These are phyloP conservation scores for Metschnikowia hibisci DNA, from an alignment of 805 yeast species.

Conservation along the genomic window DNA sequence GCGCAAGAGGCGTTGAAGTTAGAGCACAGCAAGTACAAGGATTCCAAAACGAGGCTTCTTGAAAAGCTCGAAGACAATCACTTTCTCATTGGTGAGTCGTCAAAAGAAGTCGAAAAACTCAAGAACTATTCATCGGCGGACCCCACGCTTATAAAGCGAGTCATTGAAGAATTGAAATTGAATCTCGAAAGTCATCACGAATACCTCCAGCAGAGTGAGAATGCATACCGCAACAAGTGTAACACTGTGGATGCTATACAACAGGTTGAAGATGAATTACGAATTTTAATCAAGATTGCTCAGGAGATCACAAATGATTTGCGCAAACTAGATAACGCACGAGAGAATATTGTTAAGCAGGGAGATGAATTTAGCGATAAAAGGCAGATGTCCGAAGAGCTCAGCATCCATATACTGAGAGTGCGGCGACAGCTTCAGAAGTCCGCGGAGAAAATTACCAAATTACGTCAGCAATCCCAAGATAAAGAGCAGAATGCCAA, in stretches of 20 bases:
- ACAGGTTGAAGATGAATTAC: constrained; percentile 35
- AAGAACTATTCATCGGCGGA: constrained; percentile 59
- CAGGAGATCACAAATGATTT: constrained; percentile 50
- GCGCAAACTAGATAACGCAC: constrained; percentile 39
- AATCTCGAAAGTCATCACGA: constrained; percentile 38
- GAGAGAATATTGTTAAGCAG: constrained; percentile 25
- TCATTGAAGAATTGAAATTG: constrained; percentile 49
- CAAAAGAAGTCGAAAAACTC: constrained; percentile 56
- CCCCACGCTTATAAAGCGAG: constrained; percentile 49
- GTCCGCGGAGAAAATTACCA: constrained; percentile 45
- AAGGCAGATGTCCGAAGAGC: constrained; percentile 35
- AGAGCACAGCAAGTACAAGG: constrained; percentile 62
- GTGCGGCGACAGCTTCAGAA: constrained; percentile 47
- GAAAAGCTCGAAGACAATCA: constrained; percentile 59
- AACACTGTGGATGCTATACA: constrained; percentile 57
- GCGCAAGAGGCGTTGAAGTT: constrained; percentile 58
- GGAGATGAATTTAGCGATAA: constrained; percentile 39
- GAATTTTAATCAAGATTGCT: constrained; percentile 44
- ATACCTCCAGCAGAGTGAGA: constrained; percentile 29
- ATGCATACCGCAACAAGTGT: constrained; percentile 46
- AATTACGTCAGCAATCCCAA: constrained; percentile 41
- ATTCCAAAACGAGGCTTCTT: constrained; percentile 55
- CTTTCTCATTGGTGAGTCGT: constrained; percentile 52
- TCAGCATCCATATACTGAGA: constrained; percentile 43
- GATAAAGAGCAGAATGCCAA: constrained; percentile 43